Evolutionary conservation across 139 green algal species (phyloP), one percentile per base, ranked within the genome.

Genomic region (Desmodesmus armatus): DNA sequence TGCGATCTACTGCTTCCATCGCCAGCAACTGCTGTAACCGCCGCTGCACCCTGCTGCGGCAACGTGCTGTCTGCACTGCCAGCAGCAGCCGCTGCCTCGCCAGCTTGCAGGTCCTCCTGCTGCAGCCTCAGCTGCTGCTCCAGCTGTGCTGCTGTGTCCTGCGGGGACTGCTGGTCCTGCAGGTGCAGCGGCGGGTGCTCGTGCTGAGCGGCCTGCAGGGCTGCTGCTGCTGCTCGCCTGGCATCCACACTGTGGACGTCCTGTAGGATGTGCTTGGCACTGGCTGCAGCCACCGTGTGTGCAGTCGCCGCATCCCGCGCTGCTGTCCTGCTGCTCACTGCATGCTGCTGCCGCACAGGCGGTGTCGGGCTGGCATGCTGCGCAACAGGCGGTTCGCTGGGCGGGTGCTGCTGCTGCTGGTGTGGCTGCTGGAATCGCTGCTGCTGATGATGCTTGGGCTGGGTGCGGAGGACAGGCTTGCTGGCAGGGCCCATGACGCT

Each of bases 251-350:
- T 82, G 25, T 82, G 76, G 19, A 82, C 76, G 29, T 82, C 76
- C 29, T 58, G 25, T 25, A 82, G 27, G 29, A 82, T 82, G 27
- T 82, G 76, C 23, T 47, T 17, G 11, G 76, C 76, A 44, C 62
- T 82, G 25, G 76, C 76, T 51, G 76, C 76, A 58, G 76, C 76
- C 21, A 82, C 76, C 40, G 76, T 55, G 40, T 82, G 76, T n/a
- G 76, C 76, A 31, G 76, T 72, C 3, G 76, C 53, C 17, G 76
- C 72, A 1, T 82, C 76, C n/a, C 55, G 3, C 5, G 76, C 76
- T 13, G 53, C 55, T 27, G 37, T 9, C 13, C 5, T 55, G 11
- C 17, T 73, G 39, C 76, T 82, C 23, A 17, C 49, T 29, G 9
- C 21, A 27, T 49, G 74, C 51, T 58, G 74, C 40, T 63, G 78